Evolutionary conservation across 371 early-diverging fungal genomes (phyloP), one percentile per base, ranked within the genome.

Genomic region (Smittium mucronatum): DNA sequence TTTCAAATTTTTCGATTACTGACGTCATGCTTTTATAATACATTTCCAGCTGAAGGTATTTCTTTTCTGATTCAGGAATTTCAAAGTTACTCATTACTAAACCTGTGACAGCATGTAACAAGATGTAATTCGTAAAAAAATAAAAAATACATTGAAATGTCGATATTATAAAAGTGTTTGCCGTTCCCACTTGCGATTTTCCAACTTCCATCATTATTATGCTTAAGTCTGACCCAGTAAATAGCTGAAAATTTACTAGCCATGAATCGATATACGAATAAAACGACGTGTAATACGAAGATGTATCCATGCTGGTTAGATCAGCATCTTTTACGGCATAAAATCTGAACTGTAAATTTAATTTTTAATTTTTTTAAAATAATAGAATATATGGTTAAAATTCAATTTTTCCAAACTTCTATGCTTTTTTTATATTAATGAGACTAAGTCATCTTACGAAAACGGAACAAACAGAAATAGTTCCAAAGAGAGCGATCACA

Each of bases 71-170:
- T 68, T 84, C 84, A 0, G 78, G 82, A 1, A 80, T 84, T 69
- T 86, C 86, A 71, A 87, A 86, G 63, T 85, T 85, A 70, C 86
- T 86, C 85, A 87, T 84, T 33, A 87, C 75, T 59, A 85, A 81
- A 35, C 84, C 86, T 73, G 85, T 86, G 59, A 86, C 79, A 82
- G 85, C 79, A 69, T 87, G 86, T 57, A 86, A 80, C 70, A 87
- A 58, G 21, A 86, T 81, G 71, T 57, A 69, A 36, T 69, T 69
- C 5, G 69, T 69, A 36, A 69, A 57, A 36, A 63, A 69, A 64
- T 64, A 69, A 26, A 64, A 59, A 17, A 64, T 34, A 25, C 31
- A 32, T 64, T 63, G 36, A 63, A n/a, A 63, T 17, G 65, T 63
- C 25, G 63, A 26, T 35, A 59, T 32, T 28, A 69, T 1, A 47